Evolutionary conservation across 2,329 filamentous ascomycete species (phyloP).

Genomic region (Torrubiella hemipterigena): DNA sequence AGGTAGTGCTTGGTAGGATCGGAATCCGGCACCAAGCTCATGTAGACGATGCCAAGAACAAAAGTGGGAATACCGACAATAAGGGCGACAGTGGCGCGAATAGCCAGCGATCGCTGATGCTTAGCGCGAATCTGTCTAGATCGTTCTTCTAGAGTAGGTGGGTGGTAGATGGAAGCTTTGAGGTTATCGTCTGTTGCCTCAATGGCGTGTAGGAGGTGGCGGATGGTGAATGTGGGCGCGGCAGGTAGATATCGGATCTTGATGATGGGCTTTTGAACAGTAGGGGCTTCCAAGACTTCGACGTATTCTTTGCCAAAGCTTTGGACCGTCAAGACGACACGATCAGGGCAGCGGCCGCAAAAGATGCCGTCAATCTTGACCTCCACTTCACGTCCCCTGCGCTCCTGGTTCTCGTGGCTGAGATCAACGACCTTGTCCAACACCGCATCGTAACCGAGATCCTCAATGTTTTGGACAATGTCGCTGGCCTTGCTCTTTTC

Average conservation of each 20-base stretch:
- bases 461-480: conserved; percentile 38
- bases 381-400: conserved; percentile 42
- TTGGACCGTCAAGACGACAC: conserved; percentile 40
- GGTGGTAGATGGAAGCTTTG: conserved; percentile 59
- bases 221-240: conserved; percentile 59
- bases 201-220: conserved; percentile 60
- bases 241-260: conserved; percentile 59
- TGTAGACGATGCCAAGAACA: conserved; percentile 79
- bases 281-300: conserved; percentile 40
- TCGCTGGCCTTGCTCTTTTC: conserved; percentile 18
- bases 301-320: conserved; percentile 37
- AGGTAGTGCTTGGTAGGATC: conserved; percentile 51
- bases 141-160: conserved; percentile 72
- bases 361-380: conserved; percentile 62
- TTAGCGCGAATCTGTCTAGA: conserved; percentile 59
- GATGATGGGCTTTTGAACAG: conserved; percentile 52
- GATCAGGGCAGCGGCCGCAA: conserved; percentile 57
- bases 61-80: conserved; percentile 70
- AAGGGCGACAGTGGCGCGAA: conserved; percentile 58
- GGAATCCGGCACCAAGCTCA: conserved; percentile 59
- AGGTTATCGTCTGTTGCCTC: conserved; percentile 54
- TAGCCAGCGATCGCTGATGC: conserved; percentile 56
- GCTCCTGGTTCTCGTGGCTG: conserved; percentile 25
- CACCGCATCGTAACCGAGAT: conserved; percentile 54
- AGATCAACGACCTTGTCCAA: conserved; percentile 37